phyloP scores from a whole-genome alignment of 1,139 yeast genomes.

The Maudiozyma humilis region DNA sequence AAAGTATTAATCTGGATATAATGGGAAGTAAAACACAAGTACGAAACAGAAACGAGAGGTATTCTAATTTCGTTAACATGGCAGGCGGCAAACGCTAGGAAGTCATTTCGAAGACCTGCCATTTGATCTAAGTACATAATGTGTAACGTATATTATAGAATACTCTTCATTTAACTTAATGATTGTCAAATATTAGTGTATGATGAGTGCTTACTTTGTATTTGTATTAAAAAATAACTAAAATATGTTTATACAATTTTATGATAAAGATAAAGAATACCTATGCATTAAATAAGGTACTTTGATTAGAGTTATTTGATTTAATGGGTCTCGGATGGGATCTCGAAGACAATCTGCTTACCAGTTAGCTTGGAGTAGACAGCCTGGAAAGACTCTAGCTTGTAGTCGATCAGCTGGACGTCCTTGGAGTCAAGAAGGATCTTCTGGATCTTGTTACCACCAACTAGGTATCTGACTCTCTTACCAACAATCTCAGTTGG shows the following conservation, averaged over 20 bases:
- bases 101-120: too few relatives aligned
- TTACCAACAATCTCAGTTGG: constrained; percentile 99
- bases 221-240: constrained; percentile 7
- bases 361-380: constrained; percentile 98
- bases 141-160: not conserved
- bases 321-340: constrained; percentile 73
- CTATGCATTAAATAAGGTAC: not conserved
- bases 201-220: constrained; percentile 3
- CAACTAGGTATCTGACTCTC: constrained; percentile 98
- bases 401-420: constrained; percentile 94
- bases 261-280: constrained; percentile 3
- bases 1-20: constrained; percentile 4
- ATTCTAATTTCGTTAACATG: constrained; percentile 18
- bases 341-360: constrained; percentile 98
- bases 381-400: constrained; percentile 98
- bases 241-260: constrained; percentile 3
- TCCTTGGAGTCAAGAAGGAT: constrained; percentile 98
- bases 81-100: constrained; percentile 8
- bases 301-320: constrained; percentile 15
- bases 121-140: too few relatives aligned
- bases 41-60: constrained; percentile 9
- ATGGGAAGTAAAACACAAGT: constrained; percentile 8
- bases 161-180: too few relatives aligned
- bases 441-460: constrained; percentile 98
- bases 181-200: too few relatives aligned